Conservation (phyloP, 1,284 basidiomycete species). For the Boletus mariae region DNA sequence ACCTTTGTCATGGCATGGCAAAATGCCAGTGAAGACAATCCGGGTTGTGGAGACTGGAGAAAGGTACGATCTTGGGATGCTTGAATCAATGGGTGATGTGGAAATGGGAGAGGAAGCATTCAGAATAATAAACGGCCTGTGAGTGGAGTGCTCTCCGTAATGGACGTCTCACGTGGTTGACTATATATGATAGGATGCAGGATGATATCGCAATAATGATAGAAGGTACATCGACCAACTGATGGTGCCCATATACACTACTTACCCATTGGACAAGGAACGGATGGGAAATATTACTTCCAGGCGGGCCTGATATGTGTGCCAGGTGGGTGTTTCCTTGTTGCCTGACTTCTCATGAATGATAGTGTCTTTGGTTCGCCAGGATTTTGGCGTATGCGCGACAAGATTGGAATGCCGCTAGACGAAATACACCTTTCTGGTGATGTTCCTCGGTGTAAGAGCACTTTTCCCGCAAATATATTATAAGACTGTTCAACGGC, state of each 20-base stretch:
- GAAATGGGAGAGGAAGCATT: constrained; percentile 53
- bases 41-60: constrained; percentile 48
- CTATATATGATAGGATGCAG: constrained; percentile 42
- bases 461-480: background rate
- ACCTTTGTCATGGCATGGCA: constrained; percentile 46
- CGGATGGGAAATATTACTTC: constrained; percentile 68
- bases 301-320: constrained; percentile 69
- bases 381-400: constrained; percentile 77
- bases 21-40: constrained; percentile 50
- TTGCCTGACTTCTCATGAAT: background rate
- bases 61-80: constrained; percentile 46
- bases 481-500: background rate
- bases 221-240: constrained; percentile 44
- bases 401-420: constrained; percentile 71
- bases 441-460: constrained; percentile 67
- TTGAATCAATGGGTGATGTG: constrained; percentile 30
- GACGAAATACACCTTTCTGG: constrained; percentile 68
- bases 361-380: background rate
- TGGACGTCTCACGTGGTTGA: background rate
- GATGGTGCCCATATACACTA: background rate
- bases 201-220: constrained; percentile 79
- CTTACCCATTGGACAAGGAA: constrained; percentile 35
- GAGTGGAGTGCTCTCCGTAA: constrained; percentile 27
- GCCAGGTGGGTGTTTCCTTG: constrained; percentile 42
- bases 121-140: constrained; percentile 63